Evolutionary conservation across 306 rosid genomes (phyloP).

Genomic region (Calophaca sinica): DNA sequence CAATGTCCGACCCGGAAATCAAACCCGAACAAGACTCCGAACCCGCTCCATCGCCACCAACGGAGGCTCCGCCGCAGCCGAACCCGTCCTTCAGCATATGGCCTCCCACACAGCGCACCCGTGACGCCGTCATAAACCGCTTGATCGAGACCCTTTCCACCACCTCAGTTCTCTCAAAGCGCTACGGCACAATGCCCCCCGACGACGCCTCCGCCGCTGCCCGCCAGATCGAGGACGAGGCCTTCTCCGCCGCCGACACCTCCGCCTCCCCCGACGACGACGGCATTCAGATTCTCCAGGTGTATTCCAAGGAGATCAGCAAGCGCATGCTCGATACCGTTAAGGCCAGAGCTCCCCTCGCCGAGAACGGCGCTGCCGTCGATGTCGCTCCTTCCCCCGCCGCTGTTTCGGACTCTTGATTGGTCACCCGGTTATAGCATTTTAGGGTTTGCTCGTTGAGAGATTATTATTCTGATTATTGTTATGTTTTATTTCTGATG

Average conservation of each 20-base stretch:
- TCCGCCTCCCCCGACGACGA: background rate
- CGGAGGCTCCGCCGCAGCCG: background rate
- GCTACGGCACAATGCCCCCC: conserved; percentile 34
- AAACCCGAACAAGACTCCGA: conserved; percentile 4
- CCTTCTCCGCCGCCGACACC: conserved; percentile 14
- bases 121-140: conserved; percentile 30
- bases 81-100: background rate
- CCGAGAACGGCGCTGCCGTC: conserved; percentile 41
- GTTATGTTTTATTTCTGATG: conserved; percentile 14
- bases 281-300: conserved; percentile 32
- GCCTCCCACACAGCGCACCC: conserved; percentile 39
- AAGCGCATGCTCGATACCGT: conserved; percentile 37
- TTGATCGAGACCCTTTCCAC: conserved; percentile 24
- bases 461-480: background rate
- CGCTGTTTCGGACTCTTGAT: conserved; percentile 49
- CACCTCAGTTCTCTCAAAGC: conserved; percentile 27
- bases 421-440: conserved; percentile 22
- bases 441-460: conserved; percentile 42
- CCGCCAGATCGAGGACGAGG: conserved; percentile 35
- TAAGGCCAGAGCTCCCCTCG: conserved; percentile 25
- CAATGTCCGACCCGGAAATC: conserved; percentile 38
- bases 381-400: conserved; percentile 2
- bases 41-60: background rate
- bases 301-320: conserved; percentile 46
- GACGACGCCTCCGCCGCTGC: conserved; percentile 39